These are phyloP conservation scores for Grosmannia serpens DNA, from an alignment of 2,329 filamentous ascomycete species.

Conservation along the genomic window DNA sequence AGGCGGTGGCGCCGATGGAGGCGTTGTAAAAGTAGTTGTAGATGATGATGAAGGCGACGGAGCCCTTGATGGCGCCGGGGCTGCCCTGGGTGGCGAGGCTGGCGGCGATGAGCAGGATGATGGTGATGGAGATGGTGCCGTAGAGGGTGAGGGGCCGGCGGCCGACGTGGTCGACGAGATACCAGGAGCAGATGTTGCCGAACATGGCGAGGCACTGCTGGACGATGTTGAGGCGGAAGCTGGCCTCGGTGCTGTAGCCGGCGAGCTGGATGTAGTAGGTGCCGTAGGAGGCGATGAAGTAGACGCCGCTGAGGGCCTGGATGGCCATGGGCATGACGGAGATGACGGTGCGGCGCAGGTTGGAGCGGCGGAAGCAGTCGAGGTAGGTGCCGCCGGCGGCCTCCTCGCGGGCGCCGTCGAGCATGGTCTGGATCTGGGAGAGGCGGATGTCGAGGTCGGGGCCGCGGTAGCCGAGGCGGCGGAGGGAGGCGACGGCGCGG, in stretches of 20 bases:
- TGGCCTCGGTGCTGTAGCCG: conserved; percentile 23
- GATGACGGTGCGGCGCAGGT: conserved; percentile 40
- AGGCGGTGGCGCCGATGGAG: conserved; percentile 25
- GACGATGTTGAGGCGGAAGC: conserved; percentile 16
- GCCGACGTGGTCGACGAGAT: conserved; percentile 24
- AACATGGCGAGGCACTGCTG: conserved; percentile 26
- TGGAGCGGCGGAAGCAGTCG: conserved; percentile 38
- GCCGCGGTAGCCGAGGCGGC: conserved; percentile 23
- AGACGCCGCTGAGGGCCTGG: conserved; percentile 16
- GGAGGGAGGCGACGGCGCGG: conserved; percentile 27
- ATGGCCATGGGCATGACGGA: conserved; percentile 24
- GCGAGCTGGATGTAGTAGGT: conserved; percentile 32
- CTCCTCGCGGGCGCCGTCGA: conserved; percentile 38
- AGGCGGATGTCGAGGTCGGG: conserved; percentile 10
- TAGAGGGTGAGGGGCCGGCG: conserved; percentile 24
- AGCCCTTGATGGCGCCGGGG: neutral
- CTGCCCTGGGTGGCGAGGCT: conserved; percentile 18
- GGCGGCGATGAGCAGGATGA: conserved; percentile 25
- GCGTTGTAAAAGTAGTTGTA: conserved; percentile 24
- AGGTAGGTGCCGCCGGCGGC: conserved; percentile 36
- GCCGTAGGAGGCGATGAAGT: conserved; percentile 24
- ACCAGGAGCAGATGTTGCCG: conserved; percentile 24
- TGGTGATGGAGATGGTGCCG: conserved; percentile 21
- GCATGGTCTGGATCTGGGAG: conserved; percentile 20
- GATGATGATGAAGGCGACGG: conserved; percentile 14